Percentiles rank a stretch among this genome's conserved stretches.
Conservation (phyloP, 2,329 filamentous ascomycete genomes). For the Monilinia vaccinii-corymbosi region DNA sequence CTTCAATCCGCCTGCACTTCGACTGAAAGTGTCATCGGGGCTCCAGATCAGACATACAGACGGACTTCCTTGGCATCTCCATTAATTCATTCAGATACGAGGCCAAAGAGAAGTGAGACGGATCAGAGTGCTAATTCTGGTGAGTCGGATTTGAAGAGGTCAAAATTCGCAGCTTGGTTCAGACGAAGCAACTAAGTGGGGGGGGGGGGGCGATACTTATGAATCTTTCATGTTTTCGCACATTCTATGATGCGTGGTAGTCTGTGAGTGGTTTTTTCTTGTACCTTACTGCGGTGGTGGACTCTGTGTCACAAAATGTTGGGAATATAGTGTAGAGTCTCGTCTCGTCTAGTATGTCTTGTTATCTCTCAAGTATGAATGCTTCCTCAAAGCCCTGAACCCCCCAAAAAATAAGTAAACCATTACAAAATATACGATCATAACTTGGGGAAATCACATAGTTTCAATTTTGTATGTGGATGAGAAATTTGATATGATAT, state of each 20-base stretch:
- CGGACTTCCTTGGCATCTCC: neutral
- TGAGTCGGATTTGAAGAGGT: neutral
- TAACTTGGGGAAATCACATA: no score
- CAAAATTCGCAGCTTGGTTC: neutral
- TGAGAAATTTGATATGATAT: no score
- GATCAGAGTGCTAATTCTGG: neutral
- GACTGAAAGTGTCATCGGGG: neutral
- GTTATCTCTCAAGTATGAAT: no score
- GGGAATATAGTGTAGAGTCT: no score
- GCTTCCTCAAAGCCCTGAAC: no score
- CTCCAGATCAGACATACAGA: neutral
- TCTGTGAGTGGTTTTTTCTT: neutral
- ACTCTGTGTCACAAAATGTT: neutral
- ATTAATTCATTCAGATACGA: neutral
- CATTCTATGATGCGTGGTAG: neutral
- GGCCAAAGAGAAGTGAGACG: neutral
- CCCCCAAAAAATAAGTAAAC: no score
- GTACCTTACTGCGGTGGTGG: neutral
- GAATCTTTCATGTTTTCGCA: neutral
- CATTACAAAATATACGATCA: no score
- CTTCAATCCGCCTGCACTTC: constrained; percentile 9
- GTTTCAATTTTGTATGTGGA: no score
- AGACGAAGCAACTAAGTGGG: neutral
- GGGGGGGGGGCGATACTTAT: neutral
- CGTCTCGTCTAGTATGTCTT: no score